Percentiles rank a stretch among this genome's conserved stretches.
These are phyloP conservation scores for Pseudogymnoascus sp. DNA, from an alignment of 2,329 filamentous ascomycete species.

Conservation along the genomic window DNA sequence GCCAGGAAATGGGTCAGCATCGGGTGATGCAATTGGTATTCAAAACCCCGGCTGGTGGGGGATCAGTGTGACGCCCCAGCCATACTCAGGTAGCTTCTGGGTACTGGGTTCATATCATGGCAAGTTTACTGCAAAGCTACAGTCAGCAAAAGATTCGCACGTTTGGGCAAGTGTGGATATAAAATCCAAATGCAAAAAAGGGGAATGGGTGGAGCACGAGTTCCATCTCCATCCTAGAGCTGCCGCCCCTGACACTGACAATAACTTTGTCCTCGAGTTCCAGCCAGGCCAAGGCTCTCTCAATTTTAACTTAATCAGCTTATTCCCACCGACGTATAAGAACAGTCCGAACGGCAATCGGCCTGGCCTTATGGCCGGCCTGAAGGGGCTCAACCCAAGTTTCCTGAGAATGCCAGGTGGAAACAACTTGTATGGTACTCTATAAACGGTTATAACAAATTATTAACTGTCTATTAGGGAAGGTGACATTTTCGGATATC, in stretches of 20 bases:
- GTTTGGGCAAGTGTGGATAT: constrained; percentile 21
- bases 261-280: constrained; percentile 49
- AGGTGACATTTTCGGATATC: constrained; percentile 21
- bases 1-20: constrained; percentile 29
- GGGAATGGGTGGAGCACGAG: constrained; percentile 21
- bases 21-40: constrained; percentile 37
- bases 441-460: background rate
- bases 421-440: constrained; percentile 44
- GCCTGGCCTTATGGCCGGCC: constrained; percentile 45
- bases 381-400: constrained; percentile 46
- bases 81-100: constrained; percentile 26
- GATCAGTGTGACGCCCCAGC: constrained; percentile 32
- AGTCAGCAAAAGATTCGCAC: constrained; percentile 14
- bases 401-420: constrained; percentile 60
- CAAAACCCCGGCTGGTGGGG: constrained; percentile 52
- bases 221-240: constrained; percentile 17
- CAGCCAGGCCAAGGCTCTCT: constrained; percentile 35
- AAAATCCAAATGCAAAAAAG: constrained; percentile 11
- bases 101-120: constrained; percentile 20
- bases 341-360: constrained; percentile 49
- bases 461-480: constrained; percentile 26
- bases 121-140: constrained; percentile 27
- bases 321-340: constrained; percentile 56
- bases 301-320: constrained; percentile 51
- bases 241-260: constrained; percentile 35